A percentile compares a stretch with the other conserved stretches of the same genome.
Conservation (phyloP, 1,284 basidiomycete genomes). For the Cutaneotrichosporon spelunceum region DNA sequence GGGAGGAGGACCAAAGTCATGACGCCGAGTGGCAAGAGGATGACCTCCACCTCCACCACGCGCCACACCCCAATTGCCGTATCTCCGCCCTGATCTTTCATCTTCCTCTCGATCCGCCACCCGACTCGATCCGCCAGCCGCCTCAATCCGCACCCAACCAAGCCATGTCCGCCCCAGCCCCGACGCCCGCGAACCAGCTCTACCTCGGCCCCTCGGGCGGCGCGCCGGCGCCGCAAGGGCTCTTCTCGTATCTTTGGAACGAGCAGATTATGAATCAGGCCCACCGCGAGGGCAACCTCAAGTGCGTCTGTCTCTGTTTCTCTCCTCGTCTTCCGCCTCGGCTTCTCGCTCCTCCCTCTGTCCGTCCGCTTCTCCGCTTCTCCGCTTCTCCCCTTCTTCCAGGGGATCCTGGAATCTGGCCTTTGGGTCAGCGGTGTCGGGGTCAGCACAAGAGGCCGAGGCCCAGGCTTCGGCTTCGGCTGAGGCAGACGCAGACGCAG, state of each 20-base stretch:
- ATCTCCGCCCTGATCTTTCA: neutral
- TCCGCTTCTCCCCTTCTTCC: no score
- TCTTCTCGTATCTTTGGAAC: conserved; percentile 25
- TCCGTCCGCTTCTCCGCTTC: no score
- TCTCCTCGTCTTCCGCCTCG: neutral
- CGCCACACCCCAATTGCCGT: neutral
- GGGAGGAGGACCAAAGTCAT: neutral
- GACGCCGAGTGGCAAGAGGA: neutral
- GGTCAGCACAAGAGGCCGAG: no score
- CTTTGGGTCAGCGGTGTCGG: no score
- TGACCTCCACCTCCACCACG: no score
- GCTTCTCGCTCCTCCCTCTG: no score
- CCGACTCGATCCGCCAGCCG: neutral
- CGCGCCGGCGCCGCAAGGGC: conserved; percentile 7
- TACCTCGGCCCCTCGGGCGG: conserved; percentile 33
- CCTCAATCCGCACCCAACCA: conserved; percentile 2
- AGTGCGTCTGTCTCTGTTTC: conserved; percentile 12
- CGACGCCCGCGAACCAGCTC: conserved; percentile 26
- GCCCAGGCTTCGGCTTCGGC: no score
- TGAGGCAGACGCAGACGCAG: no score
- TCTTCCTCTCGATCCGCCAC: neutral
- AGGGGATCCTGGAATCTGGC: no score
- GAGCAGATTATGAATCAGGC: conserved; percentile 26
- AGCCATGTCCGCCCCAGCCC: conserved; percentile 46
- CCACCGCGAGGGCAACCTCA: conserved; percentile 27